Evolutionary conservation across 2,329 filamentous ascomycete species (phyloP).

Genomic region (Cyphellophora europaea): DNA sequence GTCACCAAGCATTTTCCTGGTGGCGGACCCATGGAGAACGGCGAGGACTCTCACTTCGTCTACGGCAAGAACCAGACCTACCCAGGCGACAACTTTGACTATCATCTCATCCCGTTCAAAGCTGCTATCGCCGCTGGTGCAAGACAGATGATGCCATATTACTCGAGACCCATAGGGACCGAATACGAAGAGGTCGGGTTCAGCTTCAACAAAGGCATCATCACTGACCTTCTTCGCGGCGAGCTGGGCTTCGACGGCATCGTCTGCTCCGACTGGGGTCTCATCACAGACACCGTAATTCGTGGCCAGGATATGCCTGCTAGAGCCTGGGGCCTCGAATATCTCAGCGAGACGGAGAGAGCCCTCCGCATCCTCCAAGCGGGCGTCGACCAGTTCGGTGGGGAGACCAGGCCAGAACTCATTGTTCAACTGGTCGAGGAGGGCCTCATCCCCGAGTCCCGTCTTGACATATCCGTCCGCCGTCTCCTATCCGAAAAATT

Average conservation of each 20-base stretch:
- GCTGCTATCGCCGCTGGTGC: conserved; percentile 8
- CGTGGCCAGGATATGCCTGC: conserved; percentile 20
- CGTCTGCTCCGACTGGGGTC: conserved; percentile 44
- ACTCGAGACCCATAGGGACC: conserved; percentile 6
- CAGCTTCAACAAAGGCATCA: conserved; percentile 42
- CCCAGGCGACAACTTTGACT: conserved; percentile 40
- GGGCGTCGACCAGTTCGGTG: conserved; percentile 45
- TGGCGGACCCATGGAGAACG: conserved; percentile 38
- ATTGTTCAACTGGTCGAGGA: conserved; percentile 19
- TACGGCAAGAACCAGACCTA: conserved; percentile 45
- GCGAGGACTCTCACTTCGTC: conserved; percentile 44
- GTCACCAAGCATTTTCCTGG: conserved; percentile 48
- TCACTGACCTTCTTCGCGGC: conserved; percentile 39
- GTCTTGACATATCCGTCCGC: conserved; percentile 38
- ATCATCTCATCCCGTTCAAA: conserved; percentile 9
- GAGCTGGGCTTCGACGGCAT: conserved; percentile 44
- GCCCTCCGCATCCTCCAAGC: conserved; percentile 37
- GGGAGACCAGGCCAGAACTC: conserved; percentile 39
- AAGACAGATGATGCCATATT: conserved; percentile 12
- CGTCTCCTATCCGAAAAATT: conserved; percentile 43
- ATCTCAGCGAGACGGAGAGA: conserved; percentile 33
- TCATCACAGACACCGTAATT: conserved; percentile 38
- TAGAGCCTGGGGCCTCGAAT: conserved; percentile 38
- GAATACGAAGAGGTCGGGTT: conserved; percentile 26
- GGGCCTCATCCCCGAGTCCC: conserved; percentile 30